These are phyloP conservation scores for Botrytis hyacinthi DNA, from an alignment of 2,329 filamentous ascomycete genomes.

Conservation along the genomic window DNA sequence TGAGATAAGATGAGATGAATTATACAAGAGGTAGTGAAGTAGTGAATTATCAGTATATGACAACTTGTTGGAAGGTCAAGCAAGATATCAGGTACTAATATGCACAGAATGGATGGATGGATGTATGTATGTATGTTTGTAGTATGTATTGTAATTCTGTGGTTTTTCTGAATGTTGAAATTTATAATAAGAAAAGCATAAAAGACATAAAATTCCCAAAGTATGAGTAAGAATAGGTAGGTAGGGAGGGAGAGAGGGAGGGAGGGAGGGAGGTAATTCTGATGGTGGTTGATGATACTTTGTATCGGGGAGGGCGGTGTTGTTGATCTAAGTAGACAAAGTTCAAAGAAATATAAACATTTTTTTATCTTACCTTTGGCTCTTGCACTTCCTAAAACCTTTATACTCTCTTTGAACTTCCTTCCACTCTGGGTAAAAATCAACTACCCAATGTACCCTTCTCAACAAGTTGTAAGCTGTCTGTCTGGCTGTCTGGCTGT, in stretches of 20 bases:
- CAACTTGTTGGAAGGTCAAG: neutral
- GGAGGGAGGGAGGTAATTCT: neutral
- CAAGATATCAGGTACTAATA: conserved; percentile 1
- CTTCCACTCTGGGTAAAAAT: neutral
- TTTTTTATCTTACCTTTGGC: conserved; percentile 8
- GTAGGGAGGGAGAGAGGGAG: neutral
- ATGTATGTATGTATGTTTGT: neutral
- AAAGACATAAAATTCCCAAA: neutral
- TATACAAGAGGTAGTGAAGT: neutral
- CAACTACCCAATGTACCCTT: neutral
- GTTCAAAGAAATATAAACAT: conserved; percentile 5
- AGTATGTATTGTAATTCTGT: neutral
- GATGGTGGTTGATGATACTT: neutral
- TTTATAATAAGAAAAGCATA: neutral
- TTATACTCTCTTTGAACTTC: conserved; percentile 4
- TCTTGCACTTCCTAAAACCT: neutral
- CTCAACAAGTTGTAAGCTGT: neutral
- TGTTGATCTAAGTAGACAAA: neutral
- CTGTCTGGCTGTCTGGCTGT: neutral
- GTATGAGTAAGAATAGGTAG: neutral
- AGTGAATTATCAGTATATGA: neutral
- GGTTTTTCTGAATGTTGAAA: neutral
- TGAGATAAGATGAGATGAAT: neutral
- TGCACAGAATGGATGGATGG: neutral
- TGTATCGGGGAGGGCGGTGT: neutral